Base-by-base conservation (phyloP, 2,329 filamentous ascomycete species). In the Cercospora nicotianae region DNA sequence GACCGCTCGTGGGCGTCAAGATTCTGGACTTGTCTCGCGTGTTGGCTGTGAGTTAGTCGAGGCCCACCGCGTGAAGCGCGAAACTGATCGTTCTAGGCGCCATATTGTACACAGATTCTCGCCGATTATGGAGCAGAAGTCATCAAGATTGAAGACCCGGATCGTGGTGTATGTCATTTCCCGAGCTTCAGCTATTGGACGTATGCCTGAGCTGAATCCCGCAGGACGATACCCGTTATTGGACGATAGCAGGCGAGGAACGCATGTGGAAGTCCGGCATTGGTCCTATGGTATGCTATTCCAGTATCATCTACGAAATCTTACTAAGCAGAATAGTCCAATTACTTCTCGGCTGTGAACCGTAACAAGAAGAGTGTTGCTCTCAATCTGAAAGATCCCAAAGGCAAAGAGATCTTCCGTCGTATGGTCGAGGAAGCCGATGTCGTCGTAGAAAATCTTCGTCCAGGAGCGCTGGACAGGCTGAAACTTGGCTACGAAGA, bases 331-430 rank as follows among this genome's bases (percentile, higher is more conserved):
- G 30, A 7, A 18, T 59, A 74, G 66, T 72, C 69, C 31, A 73
- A 73, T 51, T 84, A 83, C 69, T 83, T 83, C 71, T 77, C 77
- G 5, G 76, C 80, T 1, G 75, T 83, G 26, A 84, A 83, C 51
- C 77, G 82, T 10, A 83, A 83, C 67, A 84, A 83, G 68, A 74
- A 78, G 8, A 82, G 80, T 8, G 73, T 83, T 57, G 74, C 77
- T 6, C 67, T 79, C 8, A 79, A 79, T 67, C 69, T 81, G 45
- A 81, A 81, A 63, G 78, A 83, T 65, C 75, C 78, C 0, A 71
- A 76, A n/a, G 79, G 75, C 2, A 68, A 69, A 28, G 71, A 74
- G 8, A 67, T 83, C 13, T 67, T 82, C 5, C 68, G 79, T 5
- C 69, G 77, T 2, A 73, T 84, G 9, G 77, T 76, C 0, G 77